phyloP scores from a whole-genome alignment of 148 eudicot genomes.

The Chenopodium suecicum region DNA sequence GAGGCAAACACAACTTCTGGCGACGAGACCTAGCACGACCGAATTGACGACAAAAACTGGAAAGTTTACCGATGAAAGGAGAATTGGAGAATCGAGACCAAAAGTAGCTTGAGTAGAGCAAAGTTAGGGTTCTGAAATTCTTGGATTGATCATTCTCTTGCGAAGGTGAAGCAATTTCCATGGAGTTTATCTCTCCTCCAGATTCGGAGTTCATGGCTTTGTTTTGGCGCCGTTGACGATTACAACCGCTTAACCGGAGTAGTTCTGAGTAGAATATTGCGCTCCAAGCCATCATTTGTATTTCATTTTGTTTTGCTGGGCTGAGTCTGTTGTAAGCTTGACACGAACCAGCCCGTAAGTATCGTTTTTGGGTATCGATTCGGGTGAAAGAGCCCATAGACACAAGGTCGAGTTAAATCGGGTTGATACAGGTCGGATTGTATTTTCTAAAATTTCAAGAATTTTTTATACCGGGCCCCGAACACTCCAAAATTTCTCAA shows the following conservation, averaged over 20 bases:
- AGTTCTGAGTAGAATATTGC: neutral
- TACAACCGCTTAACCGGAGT: neutral
- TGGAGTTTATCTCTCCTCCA: neutral
- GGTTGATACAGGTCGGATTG: too few species aligned
- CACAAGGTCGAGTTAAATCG: too few species aligned
- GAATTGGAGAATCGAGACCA: conserved; percentile 33
- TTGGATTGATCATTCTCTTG: conserved; percentile 16
- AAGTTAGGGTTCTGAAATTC: conserved; percentile 35
- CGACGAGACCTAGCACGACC: conserved; percentile 49
- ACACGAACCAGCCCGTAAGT: neutral
- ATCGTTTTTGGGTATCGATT: too few species aligned
- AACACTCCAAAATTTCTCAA: too few species aligned
- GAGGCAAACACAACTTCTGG: conserved; percentile 62
- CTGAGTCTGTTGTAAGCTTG: neutral
- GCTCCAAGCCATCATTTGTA: neutral
- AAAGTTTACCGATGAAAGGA: conserved; percentile 43
- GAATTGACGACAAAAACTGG: conserved; percentile 38
- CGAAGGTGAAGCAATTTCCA: conserved; percentile 24
- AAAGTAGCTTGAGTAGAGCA: conserved; percentile 46
- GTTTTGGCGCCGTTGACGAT: conserved; percentile 15
- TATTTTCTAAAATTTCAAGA: too few species aligned
- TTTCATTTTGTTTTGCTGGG: neutral
- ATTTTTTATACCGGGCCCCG: too few species aligned
- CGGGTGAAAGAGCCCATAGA: too few species aligned
- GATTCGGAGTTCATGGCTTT: neutral